These are phyloP conservation scores for Quercus tomentella DNA, from an alignment of 331 rosid species.

Conservation along the genomic window DNA sequence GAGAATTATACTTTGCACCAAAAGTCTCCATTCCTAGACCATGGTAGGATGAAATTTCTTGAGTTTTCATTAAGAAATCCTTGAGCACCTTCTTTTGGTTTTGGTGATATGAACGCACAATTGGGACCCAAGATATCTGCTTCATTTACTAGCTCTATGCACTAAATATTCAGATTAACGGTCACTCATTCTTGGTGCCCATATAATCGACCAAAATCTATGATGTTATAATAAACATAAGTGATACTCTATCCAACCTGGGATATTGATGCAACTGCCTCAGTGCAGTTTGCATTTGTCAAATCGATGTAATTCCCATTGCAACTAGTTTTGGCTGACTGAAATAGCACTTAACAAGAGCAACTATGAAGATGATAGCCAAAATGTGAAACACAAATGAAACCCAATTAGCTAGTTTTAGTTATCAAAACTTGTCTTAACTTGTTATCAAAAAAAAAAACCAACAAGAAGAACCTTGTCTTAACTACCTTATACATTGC, in stretches of 20 bases:
- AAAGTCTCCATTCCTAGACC: background rate
- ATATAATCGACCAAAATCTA: background rate
- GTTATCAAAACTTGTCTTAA: no score
- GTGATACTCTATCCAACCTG: background rate
- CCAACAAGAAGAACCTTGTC: no score
- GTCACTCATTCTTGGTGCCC: background rate
- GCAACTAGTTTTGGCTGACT: constrained; percentile 17
- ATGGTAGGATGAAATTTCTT: background rate
- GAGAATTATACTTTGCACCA: constrained; percentile 4
- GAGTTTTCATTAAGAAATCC: constrained; percentile 12
- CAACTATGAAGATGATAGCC: no score
- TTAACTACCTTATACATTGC: constrained; percentile 22
- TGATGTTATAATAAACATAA: no score
- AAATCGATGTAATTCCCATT: constrained; percentile 22
- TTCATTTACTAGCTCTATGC: background rate
- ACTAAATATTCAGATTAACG: background rate
- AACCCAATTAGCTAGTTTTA: background rate
- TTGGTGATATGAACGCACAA: constrained; percentile 21
- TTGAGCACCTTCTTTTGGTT: background rate
- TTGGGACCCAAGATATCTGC: constrained; percentile 11
- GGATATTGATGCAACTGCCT: constrained; percentile 6
- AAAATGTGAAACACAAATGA: background rate
- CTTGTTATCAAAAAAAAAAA: no score
- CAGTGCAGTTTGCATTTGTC: constrained; percentile 9
- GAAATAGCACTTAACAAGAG: background rate